Conservation (phyloP, 768 basidiomycete species). For the Serendipita vermifera region DNA sequence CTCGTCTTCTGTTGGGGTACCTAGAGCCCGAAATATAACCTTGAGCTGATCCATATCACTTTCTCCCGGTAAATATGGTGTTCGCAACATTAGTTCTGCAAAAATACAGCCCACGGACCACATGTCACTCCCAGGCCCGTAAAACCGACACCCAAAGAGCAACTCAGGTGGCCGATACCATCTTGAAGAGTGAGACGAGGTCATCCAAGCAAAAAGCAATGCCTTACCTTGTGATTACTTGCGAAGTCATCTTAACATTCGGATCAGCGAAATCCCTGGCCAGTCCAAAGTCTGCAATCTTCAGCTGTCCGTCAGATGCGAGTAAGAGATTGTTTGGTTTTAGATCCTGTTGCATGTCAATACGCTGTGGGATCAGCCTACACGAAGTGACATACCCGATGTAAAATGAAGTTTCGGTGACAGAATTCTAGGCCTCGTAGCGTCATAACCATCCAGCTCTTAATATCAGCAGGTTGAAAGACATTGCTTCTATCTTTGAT, state of each 20-base stretch:
- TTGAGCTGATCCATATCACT: slow-evolving; percentile 95
- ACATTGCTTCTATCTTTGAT: slow-evolving; percentile 89
- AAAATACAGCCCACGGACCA: slow-evolving; percentile 99
- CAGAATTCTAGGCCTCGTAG: slow-evolving; percentile 97
- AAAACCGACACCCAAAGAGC: slow-evolving; percentile 74
- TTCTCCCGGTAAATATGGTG: slow-evolving; percentile 90
- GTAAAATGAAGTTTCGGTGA: slow-evolving; percentile 85
- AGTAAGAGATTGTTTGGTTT: slow-evolving; percentile 99
- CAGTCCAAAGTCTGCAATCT: slow-evolving; percentile 97
- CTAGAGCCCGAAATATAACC: slow-evolving; percentile 85
- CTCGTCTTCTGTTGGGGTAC: slow-evolving; percentile 91
- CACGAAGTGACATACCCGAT: slow-evolving; percentile 48
- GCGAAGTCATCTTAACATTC: slow-evolving; percentile 91
- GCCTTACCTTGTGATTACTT: slow-evolving; percentile 90
- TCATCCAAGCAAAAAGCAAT: slow-evolving; percentile 8
- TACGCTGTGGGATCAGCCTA: neutral
- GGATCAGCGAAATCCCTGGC: slow-evolving; percentile 94
- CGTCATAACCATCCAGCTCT: slow-evolving; percentile 98
- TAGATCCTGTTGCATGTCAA: slow-evolving; percentile 51
- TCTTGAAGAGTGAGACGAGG: slow-evolving; percentile 28
- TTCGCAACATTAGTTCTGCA: slow-evolving; percentile 91
- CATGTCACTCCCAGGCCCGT: slow-evolving; percentile 83
- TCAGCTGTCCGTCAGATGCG: slow-evolving; percentile 77
- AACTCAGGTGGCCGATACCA: slow-evolving; percentile 98
- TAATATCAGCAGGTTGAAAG: slow-evolving; percentile 91